Conservation (phyloP, 1,284 basidiomycete genomes). For the Somion occarium region DNA sequence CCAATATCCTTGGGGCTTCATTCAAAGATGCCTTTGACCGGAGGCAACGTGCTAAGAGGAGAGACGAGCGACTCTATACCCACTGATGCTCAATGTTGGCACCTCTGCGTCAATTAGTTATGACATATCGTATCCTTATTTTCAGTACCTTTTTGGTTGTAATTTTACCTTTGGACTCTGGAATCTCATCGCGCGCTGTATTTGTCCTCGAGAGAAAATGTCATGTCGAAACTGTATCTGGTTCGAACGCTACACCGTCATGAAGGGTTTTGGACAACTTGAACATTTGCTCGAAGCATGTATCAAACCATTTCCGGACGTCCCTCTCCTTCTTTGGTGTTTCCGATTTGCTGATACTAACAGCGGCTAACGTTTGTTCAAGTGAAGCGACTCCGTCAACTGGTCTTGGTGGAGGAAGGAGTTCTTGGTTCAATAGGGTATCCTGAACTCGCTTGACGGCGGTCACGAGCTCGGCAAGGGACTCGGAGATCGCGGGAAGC, state of each 20-base stretch:
- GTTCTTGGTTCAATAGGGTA: conserved; percentile 15
- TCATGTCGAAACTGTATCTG: neutral
- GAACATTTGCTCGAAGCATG: conserved; percentile 56
- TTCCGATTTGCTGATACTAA: conserved; percentile 15
- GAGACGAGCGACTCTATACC: too few relatives aligned
- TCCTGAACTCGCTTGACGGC: conserved; percentile 33
- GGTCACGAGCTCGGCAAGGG: conserved; percentile 33
- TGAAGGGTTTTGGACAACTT: conserved; percentile 20
- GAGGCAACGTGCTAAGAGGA: conserved; percentile 9
- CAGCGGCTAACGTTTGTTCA: conserved; percentile 31
- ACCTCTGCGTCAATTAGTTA: too few relatives aligned
- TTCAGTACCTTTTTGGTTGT: neutral
- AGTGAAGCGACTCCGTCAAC: neutral
- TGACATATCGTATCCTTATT: conserved; percentile 4
- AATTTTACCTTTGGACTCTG: neutral
- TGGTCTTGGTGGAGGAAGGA: conserved; percentile 12
- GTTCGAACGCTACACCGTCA: conserved; percentile 6
- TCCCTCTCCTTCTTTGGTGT: conserved; percentile 26
- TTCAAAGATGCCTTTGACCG: conserved; percentile 46
- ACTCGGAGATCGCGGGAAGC: conserved; percentile 31
- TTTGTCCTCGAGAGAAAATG: neutral
- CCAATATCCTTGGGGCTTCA: conserved; percentile 61
- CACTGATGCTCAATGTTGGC: too few relatives aligned
- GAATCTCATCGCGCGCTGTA: neutral
- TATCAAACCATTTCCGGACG: conserved; percentile 48